Conservation (phyloP, 805 yeast genomes). For the Torulaspora franciscae region DNA sequence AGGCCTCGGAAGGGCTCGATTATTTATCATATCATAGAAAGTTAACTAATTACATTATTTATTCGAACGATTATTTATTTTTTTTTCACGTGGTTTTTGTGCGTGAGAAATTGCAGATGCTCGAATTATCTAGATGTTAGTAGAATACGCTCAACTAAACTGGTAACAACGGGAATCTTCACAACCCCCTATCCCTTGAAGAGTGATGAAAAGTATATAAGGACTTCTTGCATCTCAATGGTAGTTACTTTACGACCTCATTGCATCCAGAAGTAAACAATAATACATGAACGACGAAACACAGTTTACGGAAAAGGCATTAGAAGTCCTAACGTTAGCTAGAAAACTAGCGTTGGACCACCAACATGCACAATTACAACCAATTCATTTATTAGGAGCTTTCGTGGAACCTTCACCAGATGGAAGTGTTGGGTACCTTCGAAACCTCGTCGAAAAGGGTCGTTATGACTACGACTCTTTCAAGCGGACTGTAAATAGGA, state of each 20-base stretch:
- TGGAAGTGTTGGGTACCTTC: constrained; percentile 59
- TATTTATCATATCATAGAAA: constrained; percentile 2
- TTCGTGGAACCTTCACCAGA: constrained; percentile 61
- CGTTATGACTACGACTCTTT: constrained; percentile 81
- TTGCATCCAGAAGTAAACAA: neutral
- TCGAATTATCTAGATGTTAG: constrained; percentile 4
- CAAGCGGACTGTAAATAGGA: constrained; percentile 74
- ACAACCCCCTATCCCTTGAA: neutral
- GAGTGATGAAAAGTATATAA: neutral
- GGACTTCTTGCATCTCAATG: neutral
- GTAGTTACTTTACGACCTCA: too few relatives aligned
- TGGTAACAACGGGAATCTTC: neutral
- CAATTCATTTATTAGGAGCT: constrained; percentile 90
- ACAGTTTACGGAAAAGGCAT: constrained; percentile 91
- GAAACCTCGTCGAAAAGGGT: constrained; percentile 78
- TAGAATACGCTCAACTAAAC: neutral
- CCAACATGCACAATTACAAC: constrained; percentile 74
- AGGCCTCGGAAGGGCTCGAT: neutral
- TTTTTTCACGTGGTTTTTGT: constrained; percentile 5
- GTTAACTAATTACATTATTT: constrained; percentile 11
- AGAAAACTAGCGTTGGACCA: constrained; percentile 78
- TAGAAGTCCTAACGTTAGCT: constrained; percentile 73
- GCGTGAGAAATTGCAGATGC: constrained; percentile 2
- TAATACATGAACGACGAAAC: constrained; percentile 43
- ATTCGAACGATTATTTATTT: constrained; percentile 7